Base-by-base conservation (phyloP, 192 early-diverging fungal species). In the Rhizoclosmatium globosum region DNA sequence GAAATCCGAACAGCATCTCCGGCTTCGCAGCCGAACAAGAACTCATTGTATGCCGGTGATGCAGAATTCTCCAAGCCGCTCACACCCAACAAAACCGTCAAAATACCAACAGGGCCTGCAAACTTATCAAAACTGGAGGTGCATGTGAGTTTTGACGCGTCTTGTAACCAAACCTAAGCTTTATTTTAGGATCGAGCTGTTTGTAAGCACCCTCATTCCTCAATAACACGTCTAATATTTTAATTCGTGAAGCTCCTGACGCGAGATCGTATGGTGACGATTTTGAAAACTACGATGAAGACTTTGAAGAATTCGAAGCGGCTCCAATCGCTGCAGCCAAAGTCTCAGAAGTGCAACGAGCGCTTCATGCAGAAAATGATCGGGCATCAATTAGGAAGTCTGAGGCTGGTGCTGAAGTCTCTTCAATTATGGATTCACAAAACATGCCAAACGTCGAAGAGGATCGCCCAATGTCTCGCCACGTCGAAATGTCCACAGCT, bases 361-460 rank as follows among this genome's bases (percentile, higher is more conserved):
- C 87, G 9, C 39, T 85, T 53, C 53, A 79, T 53, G 84, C 59
- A 44, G 87, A 88, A 76, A 87, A 88, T 62, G 64, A 87, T 47
- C 70, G 80, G n/a, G 85, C 80, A 17, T 83, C 82, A n/a, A 73
- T 74, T 4, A 71, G 73, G 6, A 77, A 68, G 4, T 31, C 31
- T 31, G 31, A 31, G 31, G 31, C 31, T 31, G 2, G 74, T 42
- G n/a, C 56, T 61, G 45, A 67, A 38, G 42, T 15, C 44, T 42
- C 41, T 41, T 65, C 11, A 58, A 21, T 38, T 44, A 44, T 19
- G 46, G 31, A 47, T 44, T 44, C 41, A 45, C 45, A 4, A 43
- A 13, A 4, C 31, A 45, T 15, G 41, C 53, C 53, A 15, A 56
- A 78, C 69, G 19, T 17, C 44, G 59, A 64, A 64, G 47, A 45